Evolutionary conservation across 169 alveolate species (phyloP).

Genomic region (Eimeria zaria): DNA sequence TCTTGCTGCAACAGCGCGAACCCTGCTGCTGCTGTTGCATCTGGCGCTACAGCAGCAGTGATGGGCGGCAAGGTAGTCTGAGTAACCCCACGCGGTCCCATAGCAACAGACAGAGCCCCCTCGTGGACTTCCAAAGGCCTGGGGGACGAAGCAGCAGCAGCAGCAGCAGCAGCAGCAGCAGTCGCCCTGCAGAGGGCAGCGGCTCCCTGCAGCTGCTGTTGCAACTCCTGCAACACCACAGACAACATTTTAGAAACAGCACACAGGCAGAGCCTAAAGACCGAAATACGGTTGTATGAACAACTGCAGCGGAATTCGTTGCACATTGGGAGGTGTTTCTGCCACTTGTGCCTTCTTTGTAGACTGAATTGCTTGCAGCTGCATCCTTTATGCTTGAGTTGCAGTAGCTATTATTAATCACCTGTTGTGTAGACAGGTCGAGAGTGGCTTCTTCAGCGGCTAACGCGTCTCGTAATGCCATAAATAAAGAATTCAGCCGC

Average conservation of each 20-base stretch:
- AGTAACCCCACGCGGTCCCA: not conserved
- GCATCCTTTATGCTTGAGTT: not conserved
- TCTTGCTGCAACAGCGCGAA: not conserved
- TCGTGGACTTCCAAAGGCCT: not conserved
- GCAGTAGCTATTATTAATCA: not conserved
- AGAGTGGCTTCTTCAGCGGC: slow-evolving; percentile 3
- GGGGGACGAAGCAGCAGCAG: not conserved
- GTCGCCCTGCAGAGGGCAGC: slow-evolving; percentile 32
- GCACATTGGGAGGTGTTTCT: not conserved
- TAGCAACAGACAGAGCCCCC: not conserved
- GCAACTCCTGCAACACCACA: slow-evolving; percentile 35
- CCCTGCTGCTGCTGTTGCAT: not conserved
- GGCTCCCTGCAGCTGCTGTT: slow-evolving; percentile 43
- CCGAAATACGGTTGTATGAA: not conserved
- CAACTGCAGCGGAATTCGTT: not conserved
- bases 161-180: slow-evolving; percentile 64
- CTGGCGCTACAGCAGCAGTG: not conserved
- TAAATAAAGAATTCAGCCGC: not conserved
- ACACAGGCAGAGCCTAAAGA: not conserved
- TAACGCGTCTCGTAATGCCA: not conserved
- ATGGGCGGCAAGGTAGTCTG: not conserved
- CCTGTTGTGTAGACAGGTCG: slow-evolving; percentile 10
- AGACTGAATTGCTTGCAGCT: not conserved
- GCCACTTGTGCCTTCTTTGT: not conserved
- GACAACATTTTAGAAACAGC: not conserved